Percentiles rank a stretch among this genome's conserved stretches.
phyloP scores from a whole-genome alignment of 139 green algal genomes.

The Pleodorina starrii region DNA sequence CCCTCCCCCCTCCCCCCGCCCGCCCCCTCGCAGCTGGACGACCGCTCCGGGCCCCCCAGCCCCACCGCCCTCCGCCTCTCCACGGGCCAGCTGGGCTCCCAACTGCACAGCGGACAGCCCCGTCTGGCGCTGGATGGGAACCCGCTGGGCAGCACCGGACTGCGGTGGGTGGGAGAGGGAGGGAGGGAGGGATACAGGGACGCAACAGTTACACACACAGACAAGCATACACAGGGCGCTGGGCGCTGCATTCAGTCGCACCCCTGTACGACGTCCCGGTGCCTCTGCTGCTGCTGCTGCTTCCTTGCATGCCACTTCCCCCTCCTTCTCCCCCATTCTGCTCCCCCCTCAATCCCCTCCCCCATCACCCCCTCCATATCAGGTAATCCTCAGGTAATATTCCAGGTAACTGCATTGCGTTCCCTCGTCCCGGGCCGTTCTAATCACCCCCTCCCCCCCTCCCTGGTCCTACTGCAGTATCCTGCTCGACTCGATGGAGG shows the following conservation, averaged over 20 bases:
- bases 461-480: neutral
- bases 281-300: no score
- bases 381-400: no score
- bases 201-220: no score
- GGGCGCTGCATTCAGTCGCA: no score
- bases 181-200: neutral
- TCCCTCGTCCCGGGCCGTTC: no score
- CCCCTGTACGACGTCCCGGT: no score
- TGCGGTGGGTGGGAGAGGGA: constrained; percentile 7
- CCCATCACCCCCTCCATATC: no score
- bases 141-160: constrained; percentile 46
- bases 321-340: neutral
- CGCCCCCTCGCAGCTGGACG: neutral
- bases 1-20: no score
- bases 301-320: no score
- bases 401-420: no score
- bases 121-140: constrained; percentile 51
- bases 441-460: neutral
- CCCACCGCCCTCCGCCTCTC: constrained; percentile 10
- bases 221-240: no score
- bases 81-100: constrained; percentile 30
- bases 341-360: neutral
- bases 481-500: constrained; percentile 41
- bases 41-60: neutral
- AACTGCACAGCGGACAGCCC: constrained; percentile 49